phyloP scores from a whole-genome alignment of 2,329 filamentous ascomycete genomes.

The Alternaria longipes region DNA sequence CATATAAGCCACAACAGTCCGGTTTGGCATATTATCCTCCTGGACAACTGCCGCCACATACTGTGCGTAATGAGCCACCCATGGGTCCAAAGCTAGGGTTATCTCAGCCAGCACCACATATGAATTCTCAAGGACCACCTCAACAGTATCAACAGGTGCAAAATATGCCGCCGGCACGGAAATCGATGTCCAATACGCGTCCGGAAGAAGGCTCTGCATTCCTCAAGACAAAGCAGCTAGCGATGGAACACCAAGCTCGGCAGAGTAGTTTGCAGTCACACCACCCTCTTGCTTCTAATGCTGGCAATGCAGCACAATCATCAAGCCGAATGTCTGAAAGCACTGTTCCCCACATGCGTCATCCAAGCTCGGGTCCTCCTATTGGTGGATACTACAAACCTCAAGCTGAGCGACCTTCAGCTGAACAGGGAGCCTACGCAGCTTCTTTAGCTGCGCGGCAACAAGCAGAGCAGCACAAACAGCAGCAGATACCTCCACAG shows the following conservation, averaged over 20 bases:
- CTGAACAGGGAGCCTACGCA: constrained; percentile 28
- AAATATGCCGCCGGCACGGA: constrained; percentile 12
- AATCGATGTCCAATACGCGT: constrained; percentile 9
- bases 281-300: constrained; percentile 15
- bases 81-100: constrained; percentile 22
- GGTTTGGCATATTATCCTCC: constrained; percentile 27
- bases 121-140: constrained; percentile 22
- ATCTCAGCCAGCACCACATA: constrained; percentile 23
- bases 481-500: constrained; percentile 13
- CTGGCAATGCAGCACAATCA: constrained; percentile 8
- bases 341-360: constrained; percentile 11
- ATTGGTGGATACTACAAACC: constrained; percentile 40
- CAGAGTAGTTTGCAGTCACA: constrained; percentile 12
- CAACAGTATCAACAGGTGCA: constrained; percentile 23
- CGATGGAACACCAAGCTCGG: constrained; percentile 31
- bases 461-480: constrained; percentile 22
- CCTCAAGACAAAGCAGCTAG: constrained; percentile 32
- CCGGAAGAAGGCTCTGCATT: constrained; percentile 35
- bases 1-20: constrained; percentile 28
- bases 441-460: constrained; percentile 25
- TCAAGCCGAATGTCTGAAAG: constrained; percentile 16
- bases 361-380: constrained; percentile 22
- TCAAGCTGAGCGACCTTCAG: constrained; percentile 16
- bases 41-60: constrained; percentile 21
- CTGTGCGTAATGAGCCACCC: constrained; percentile 30